phyloP scores from a whole-genome alignment of 2,329 filamentous ascomycete genomes.

The Diplodia mutila region DNA sequence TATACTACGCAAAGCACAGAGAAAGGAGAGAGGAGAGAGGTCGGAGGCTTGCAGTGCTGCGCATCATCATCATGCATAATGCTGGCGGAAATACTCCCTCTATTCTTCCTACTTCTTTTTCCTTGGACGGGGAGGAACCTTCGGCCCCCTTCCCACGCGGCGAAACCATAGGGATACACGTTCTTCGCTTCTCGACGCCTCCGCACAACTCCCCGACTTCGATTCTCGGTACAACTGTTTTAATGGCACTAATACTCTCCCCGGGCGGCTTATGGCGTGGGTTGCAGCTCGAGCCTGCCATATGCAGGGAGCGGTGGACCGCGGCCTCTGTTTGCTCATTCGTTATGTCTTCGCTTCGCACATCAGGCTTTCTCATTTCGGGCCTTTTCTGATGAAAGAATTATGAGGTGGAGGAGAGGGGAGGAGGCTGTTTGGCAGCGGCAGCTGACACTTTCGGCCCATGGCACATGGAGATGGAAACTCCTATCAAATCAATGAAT shows the following conservation, averaged over 20 bases:
- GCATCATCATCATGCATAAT: constrained; percentile 24
- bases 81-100: constrained; percentile 14
- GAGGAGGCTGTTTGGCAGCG: constrained; percentile 12
- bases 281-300: neutral
- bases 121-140: constrained; percentile 10
- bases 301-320: neutral
- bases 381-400: constrained; percentile 17
- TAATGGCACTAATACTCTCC: constrained; percentile 19
- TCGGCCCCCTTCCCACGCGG: constrained; percentile 1
- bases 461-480: constrained; percentile 8
- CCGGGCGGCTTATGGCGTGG: constrained; percentile 7
- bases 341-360: constrained; percentile 19
- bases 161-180: constrained; percentile 20
- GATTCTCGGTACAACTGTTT: constrained; percentile 23
- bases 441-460: constrained; percentile 18
- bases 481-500: constrained; percentile 13
- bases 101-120: constrained; percentile 11
- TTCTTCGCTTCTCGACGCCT: constrained; percentile 17
- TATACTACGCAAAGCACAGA: constrained; percentile 34
- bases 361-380: constrained; percentile 19
- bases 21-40: constrained; percentile 16
- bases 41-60: constrained; percentile 27
- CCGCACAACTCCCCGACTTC: neutral
- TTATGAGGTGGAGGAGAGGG: neutral
- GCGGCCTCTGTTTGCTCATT: constrained; percentile 10